These are phyloP conservation scores for Aspergillus hortae DNA, from an alignment of 2,329 filamentous ascomycete species.

Conservation along the genomic window DNA sequence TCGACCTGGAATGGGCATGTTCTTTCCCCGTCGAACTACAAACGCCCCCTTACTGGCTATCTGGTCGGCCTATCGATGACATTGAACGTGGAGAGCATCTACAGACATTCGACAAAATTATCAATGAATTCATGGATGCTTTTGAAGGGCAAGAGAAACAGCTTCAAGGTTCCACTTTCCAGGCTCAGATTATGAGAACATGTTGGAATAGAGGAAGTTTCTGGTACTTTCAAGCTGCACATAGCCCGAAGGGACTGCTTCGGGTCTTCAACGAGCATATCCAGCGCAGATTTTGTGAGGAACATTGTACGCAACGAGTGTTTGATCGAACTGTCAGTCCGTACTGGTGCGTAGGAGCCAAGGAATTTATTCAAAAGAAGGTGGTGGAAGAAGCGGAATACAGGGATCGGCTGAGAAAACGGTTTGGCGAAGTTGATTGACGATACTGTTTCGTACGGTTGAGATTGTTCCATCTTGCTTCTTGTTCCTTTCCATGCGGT, in stretches of 20 bases:
- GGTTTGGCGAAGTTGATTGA: slow-evolving; percentile 1
- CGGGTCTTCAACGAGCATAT: slow-evolving; percentile 25
- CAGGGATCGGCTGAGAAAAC: slow-evolving; percentile 8
- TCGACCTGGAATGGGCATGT: slow-evolving; percentile 36
- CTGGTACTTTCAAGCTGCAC: slow-evolving; percentile 25
- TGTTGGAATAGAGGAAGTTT: slow-evolving; percentile 23
- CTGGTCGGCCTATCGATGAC: slow-evolving; percentile 14
- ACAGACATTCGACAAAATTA: slow-evolving; percentile 30
- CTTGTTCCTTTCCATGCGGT: no score
- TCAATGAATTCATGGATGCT: slow-evolving; percentile 16
- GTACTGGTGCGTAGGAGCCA: slow-evolving; percentile 11
- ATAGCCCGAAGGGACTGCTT: slow-evolving; percentile 23
- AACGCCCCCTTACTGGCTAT: slow-evolving; percentile 27
- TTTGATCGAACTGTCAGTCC: slow-evolving; percentile 13
- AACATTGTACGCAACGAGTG: slow-evolving; percentile 9
- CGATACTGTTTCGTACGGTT: no score
- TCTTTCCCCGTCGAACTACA: slow-evolving; percentile 27
- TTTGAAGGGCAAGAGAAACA: slow-evolving; percentile 18
- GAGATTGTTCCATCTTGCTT: no score
- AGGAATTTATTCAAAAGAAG: slow-evolving; percentile 12
- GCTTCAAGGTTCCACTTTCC: not conserved
- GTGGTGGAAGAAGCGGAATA: slow-evolving; percentile 15
- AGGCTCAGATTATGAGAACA: slow-evolving; percentile 18
- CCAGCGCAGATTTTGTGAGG: slow-evolving; percentile 12
- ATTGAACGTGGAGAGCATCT: slow-evolving; percentile 23